These are phyloP conservation scores for Alternaria ventricosa DNA, from an alignment of 2,329 filamentous ascomycete genomes.

Conservation along the genomic window DNA sequence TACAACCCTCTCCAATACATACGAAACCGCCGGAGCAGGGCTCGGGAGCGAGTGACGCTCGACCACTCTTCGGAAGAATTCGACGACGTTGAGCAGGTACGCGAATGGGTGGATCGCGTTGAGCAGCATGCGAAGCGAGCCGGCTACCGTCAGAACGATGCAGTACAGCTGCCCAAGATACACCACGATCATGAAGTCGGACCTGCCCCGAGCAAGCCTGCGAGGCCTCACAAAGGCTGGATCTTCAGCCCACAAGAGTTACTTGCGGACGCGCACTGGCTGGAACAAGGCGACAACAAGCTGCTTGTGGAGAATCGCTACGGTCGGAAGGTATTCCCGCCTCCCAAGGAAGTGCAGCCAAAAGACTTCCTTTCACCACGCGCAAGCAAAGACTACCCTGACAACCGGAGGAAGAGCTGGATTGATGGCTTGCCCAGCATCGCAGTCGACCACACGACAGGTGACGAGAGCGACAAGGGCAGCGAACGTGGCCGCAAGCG, in stretches of 20 bases:
- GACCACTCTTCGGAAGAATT: slow-evolving; percentile 80
- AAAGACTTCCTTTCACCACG: slow-evolving; percentile 40
- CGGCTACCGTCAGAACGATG: slow-evolving; percentile 47
- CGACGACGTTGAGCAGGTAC: slow-evolving; percentile 73
- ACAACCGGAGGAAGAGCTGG: slow-evolving; percentile 44
- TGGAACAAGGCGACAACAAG: slow-evolving; percentile 83
- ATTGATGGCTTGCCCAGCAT: slow-evolving; percentile 37
- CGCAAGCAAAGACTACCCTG: slow-evolving; percentile 42
- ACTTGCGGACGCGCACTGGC: slow-evolving; percentile 88
- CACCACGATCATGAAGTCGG: slow-evolving; percentile 35
- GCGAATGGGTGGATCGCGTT: slow-evolving; percentile 77
- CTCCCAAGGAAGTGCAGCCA: slow-evolving; percentile 26
- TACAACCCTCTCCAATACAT: slow-evolving; percentile 96
- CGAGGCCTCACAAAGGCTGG: slow-evolving; percentile 84
- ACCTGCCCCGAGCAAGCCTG: slow-evolving; percentile 60
- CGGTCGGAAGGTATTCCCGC: slow-evolving; percentile 72
- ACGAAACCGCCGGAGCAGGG: slow-evolving; percentile 84
- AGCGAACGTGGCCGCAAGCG: slow-evolving; percentile 49
- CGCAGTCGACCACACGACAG: slow-evolving; percentile 35
- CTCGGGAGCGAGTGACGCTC: slow-evolving; percentile 76
- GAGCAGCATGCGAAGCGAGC: slow-evolving; percentile 54
- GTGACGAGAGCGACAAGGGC: slow-evolving; percentile 46
- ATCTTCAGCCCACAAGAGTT: slow-evolving; percentile 81
- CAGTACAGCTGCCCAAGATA: slow-evolving; percentile 43
- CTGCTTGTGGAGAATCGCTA: slow-evolving; percentile 79